A percentile compares a stretch with the other conserved stretches of the same genome.
These are phyloP conservation scores for Paragyromitra xinjiangensis DNA, from an alignment of 495 filamentous ascomycete genomes.

Conservation along the genomic window DNA sequence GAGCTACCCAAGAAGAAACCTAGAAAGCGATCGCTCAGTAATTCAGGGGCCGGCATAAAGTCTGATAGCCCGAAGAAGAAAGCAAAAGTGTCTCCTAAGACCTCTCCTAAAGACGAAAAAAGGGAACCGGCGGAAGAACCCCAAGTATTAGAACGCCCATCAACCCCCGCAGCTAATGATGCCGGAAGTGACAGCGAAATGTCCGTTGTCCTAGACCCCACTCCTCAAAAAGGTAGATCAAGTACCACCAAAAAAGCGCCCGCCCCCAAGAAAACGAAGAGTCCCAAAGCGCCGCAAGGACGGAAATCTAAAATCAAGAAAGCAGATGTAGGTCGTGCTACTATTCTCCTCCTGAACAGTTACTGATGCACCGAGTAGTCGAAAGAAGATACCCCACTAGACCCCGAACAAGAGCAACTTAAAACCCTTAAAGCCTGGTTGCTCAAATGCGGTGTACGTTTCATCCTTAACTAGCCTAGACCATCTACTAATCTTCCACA, in stretches of 20 bases:
- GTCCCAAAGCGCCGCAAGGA: conserved; percentile 23
- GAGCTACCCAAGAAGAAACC: conserved; percentile 45
- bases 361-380: conserved; percentile 29
- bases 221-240: conserved; percentile 52
- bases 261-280: conserved; percentile 37
- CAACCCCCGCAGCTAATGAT: conserved; percentile 54
- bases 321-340: conserved; percentile 19
- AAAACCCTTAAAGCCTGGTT: conserved; percentile 90
- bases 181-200: conserved; percentile 79
- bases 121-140: conserved; percentile 24
- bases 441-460: conserved; percentile 76
- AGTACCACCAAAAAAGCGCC: conserved; percentile 48
- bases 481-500: conserved; percentile 1
- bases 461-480: neutral
- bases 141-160: conserved; percentile 41
- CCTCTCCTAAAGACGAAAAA: conserved; percentile 44
- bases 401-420: conserved; percentile 79
- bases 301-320: conserved; percentile 40
- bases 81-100: conserved; percentile 43
- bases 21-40: conserved; percentile 26
- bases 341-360: neutral
- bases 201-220: conserved; percentile 71
- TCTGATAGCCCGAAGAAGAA: conserved; percentile 45
- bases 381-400: conserved; percentile 62
- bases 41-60: conserved; percentile 19